Base-by-base conservation (phyloP, 805 yeast species). In the Pichia occidentalis region DNA sequence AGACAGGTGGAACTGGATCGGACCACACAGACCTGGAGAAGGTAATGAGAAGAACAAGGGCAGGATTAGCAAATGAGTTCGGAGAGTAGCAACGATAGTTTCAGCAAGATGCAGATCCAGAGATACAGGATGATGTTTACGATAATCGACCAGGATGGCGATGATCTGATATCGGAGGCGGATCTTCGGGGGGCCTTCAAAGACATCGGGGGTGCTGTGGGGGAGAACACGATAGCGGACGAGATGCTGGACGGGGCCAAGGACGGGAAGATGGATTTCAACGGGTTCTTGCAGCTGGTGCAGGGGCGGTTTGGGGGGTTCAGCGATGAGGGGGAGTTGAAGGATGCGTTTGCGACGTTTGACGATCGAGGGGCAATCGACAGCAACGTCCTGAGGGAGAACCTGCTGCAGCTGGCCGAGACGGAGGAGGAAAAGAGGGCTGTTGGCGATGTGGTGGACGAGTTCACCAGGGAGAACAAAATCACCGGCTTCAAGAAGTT, bases 141-240 rank as follows among this genome's bases (percentile, higher is more conserved):
- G 21, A 57, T 85, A 48, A 74, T 88, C 7, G 96, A 88, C 53
- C 81, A 81, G 25, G 90, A 88, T 44, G 77, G 80, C 19, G 94
- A 87, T 51, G 85, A 86, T 2, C 53, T 58, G 4, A 75, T 84
- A 29, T 63, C 80, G 1, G 52, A 58, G 22, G 56, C 64, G 1
- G 92, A 84, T 56, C 51, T 88, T 37, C 63, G 60, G 26, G 65
- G 70, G 17, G 65, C 80, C 13, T 16, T 21, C 7, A 24, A 31
- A 11, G 39, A 35, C 22, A 12, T 33, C 8, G 68, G 76, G 44
- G 63, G 69, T 28, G 70, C 73, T 9, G 46, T 80, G 12, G 83
- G 80, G 10, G 68, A 73, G 32, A 61, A 60, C 2, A 53, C 60
- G 2, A 51, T 60, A 4, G 70, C 69, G 9, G 59, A 60, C 0